Base-by-base conservation (phyloP, 2,329 filamentous ascomycete species). In the Cladosporium sp. region DNA sequence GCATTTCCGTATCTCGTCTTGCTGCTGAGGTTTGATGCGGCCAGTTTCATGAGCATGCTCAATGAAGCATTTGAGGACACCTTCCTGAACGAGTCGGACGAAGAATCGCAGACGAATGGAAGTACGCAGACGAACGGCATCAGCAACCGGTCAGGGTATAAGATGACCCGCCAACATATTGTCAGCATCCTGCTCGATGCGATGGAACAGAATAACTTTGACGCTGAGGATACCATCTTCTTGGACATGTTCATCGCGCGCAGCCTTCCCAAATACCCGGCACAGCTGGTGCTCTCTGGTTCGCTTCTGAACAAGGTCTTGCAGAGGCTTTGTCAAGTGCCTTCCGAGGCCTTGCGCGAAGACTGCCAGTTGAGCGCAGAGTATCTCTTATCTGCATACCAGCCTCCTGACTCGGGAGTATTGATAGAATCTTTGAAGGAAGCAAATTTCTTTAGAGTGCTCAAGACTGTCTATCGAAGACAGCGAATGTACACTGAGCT, bases 191-290 rank as follows among this genome's bases (percentile, higher is more conserved):
- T 99, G 52, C 78, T 95, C 9, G 90, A 96, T 66, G 85, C 96
- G 22, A 95, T 99, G 89, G 87, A 84, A 43, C 73, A 82, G 1
- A 75, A 79, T 3, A 82, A 88, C 41, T 97, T 96, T 68, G 80
- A 83, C 1, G 70, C 84, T 0, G 82, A 87, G 54, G 90, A 97
- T 64, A 91, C 88, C 11, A 88, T 99, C 50, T 99, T 96, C 68
- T 80, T 99, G 39, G 90, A 99, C 69, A 99, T 99, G 90, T 99
- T 99, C 64, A 87, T 99, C 64, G 92, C 93, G 15, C 84, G 93
- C 50, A 99, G 96, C 65, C 73, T 99, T 43, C 89, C 95, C 3
- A 99, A 99, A 67, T 99, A 96, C 63, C 90, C 91, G 1, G 92
- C 97, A 65, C 96, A 96, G 63, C 84, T 99, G 44, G 80, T 97